Conservation (phyloP, 345 rosid species). For the Moricandia moricandioides region DNA sequence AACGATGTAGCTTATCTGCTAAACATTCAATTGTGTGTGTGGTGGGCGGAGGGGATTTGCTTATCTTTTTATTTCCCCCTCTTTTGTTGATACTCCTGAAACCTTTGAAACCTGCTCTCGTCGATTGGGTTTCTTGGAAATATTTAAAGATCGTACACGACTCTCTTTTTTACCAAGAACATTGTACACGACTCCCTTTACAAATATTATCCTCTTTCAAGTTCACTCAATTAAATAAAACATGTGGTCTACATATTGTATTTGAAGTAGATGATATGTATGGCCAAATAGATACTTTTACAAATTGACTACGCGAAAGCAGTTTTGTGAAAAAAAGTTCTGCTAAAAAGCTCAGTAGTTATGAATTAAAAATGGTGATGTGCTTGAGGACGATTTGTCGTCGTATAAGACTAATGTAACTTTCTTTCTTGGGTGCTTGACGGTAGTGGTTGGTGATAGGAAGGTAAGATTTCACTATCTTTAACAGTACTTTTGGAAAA, state of each 20-base stretch:
- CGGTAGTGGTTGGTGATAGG: conserved; percentile 30
- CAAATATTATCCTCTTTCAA: too few species aligned
- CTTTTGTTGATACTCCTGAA: not conserved
- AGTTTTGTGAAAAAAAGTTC: not conserved
- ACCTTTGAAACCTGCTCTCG: too few species aligned
- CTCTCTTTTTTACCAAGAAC: too few species aligned
- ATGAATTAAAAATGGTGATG: conserved; percentile 4
- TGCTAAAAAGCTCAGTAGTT: conserved; percentile 12
- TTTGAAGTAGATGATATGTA: not conserved
- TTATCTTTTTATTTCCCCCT: not conserved
- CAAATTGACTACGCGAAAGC: not conserved
- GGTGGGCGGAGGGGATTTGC: too few species aligned
- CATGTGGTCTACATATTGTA: not conserved
- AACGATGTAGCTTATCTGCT: not conserved
- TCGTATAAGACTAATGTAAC: conserved; percentile 16
- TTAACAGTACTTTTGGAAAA: not conserved
- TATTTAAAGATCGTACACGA: too few species aligned
- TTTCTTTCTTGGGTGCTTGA: conserved; percentile 29
- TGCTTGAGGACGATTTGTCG: conserved; percentile 7
- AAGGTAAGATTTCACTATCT: conserved; percentile 18
- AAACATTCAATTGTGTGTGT: not conserved
- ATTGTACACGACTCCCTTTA: too few species aligned
- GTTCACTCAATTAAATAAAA: too few species aligned
- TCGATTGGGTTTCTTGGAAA: too few species aligned
- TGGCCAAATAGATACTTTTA: conserved; percentile 22